phyloP scores from a whole-genome alignment of 2,329 filamentous ascomycete genomes.

The Diaporthe citriasiana region DNA sequence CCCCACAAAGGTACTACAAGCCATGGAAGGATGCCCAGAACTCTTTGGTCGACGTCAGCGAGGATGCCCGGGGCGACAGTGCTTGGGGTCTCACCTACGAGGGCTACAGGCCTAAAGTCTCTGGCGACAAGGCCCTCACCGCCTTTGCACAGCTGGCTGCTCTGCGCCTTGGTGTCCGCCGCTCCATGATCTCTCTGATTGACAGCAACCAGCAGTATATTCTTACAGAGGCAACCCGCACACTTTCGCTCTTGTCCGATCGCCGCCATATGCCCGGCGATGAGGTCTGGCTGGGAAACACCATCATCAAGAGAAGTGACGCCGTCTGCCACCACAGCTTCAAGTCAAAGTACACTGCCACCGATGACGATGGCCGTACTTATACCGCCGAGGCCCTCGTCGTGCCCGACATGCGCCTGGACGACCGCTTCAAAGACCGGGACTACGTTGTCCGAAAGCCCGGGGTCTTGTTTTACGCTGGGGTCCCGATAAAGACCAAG shows the following conservation, averaged over 20 bases:
- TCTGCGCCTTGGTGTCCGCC: conserved; percentile 61
- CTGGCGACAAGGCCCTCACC: conserved; percentile 56
- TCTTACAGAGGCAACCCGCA: conserved; percentile 34
- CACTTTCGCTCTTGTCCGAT: conserved; percentile 52
- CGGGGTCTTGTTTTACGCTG: conserved; percentile 31
- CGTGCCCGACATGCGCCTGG: conserved; percentile 36
- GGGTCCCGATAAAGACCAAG: conserved; percentile 37
- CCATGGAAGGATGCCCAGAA: conserved; percentile 39
- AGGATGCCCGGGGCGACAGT: not conserved
- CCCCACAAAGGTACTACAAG: conserved; percentile 37
- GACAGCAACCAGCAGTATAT: conserved; percentile 37
- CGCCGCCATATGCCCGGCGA: conserved; percentile 31
- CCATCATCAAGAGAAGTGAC: conserved; percentile 18
- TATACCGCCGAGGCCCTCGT: conserved; percentile 27
- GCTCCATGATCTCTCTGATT: conserved; percentile 50
- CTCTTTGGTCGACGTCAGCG: conserved; percentile 19
- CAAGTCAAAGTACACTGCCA: conserved; percentile 51
- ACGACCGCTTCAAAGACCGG: conserved; percentile 40
- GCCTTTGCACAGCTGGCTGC: conserved; percentile 66
- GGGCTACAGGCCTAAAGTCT: conserved; percentile 53
- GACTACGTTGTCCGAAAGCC: conserved; percentile 28
- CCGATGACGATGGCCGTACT: conserved; percentile 53
- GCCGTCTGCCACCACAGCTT: conserved; percentile 47
- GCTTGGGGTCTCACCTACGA: conserved; percentile 37
- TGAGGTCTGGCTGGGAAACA: conserved; percentile 37